Conservation (phyloP, 177 flowering plant genomes). For the Vitis hybrid region DNA sequence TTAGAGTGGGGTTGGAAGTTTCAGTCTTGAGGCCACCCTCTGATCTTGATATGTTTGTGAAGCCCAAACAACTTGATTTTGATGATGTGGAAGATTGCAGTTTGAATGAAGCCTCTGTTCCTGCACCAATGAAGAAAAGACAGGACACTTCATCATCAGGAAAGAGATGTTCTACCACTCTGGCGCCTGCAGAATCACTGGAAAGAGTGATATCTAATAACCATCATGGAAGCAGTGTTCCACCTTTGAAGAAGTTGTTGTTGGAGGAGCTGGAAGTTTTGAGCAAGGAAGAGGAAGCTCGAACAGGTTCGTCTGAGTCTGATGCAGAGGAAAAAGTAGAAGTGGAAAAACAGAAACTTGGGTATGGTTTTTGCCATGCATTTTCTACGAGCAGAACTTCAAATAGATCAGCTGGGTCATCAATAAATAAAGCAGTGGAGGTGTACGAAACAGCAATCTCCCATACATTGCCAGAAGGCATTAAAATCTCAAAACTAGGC, state of each 20-base stretch:
- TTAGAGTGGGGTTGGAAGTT: slow-evolving; percentile 20
- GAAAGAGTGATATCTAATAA: not conserved
- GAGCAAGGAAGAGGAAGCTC: slow-evolving; percentile 11
- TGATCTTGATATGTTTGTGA: slow-evolving; percentile 24
- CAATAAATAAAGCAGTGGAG: slow-evolving; percentile 5
- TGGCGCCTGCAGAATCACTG: slow-evolving; percentile 15
- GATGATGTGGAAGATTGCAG: slow-evolving; percentile 37
- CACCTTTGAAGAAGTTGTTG: slow-evolving; percentile 7
- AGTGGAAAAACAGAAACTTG: not conserved
- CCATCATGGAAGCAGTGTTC: not conserved
- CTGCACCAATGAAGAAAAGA: slow-evolving; percentile 14
- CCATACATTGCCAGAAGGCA: slow-evolving; percentile 2
- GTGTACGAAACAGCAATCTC: not conserved
- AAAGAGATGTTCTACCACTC: not conserved
- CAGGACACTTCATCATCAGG: slow-evolving; percentile 12
- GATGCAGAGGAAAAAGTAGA: slow-evolving; percentile 11
- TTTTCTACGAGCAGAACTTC: slow-evolving; percentile 11
- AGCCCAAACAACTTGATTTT: slow-evolving; percentile 53
- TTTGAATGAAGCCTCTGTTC: slow-evolving; percentile 17
- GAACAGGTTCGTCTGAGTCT: slow-evolving; percentile 12
- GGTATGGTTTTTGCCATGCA: not conserved
- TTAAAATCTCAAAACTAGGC: slow-evolving; percentile 4
- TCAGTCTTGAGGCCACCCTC: slow-evolving; percentile 15
- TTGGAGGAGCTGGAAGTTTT: slow-evolving; percentile 10
- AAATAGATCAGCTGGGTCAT: slow-evolving; percentile 7